Base-by-base conservation (phyloP, 768 basidiomycete species). In the Russula compacta region DNA sequence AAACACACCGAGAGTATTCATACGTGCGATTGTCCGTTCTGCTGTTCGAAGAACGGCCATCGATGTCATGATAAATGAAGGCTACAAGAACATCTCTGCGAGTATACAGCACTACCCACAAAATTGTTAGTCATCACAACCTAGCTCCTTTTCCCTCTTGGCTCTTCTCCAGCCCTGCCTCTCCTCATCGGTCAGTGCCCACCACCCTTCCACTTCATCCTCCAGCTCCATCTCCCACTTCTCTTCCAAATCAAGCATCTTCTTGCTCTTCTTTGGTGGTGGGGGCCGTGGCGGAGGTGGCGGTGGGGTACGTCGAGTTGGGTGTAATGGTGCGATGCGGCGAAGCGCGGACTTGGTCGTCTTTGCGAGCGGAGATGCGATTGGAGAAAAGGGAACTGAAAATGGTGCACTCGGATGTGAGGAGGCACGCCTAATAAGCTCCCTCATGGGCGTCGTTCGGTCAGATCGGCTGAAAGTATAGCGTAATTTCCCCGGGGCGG, bases 151-250 rank as follows among this genome's bases (percentile, higher is more conserved):
- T 48, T 85, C 82, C 68, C 81, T 75, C 72, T 89, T 89, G 11
- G 77, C 78, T 64, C 77, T 79, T 68, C 80, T 78, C 69, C 87
- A 70, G 52, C 71, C 73, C 46, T 69, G 71, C 33, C 72, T 71
- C 64, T 81, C 77, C 52, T 66, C 68, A 46, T 73, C 69, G 3
- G 67, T 50, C 55, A 74, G 58, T 32, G 66, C 66, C 50, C 63
- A 71, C 74, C 86, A 81, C 17, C 87, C 89, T 11, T 87, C 87
- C 3, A 87, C 75, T 46, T 77, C 83, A 64, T 91, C 89, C 29
- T 86, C 76, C 59, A 91, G 72, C 73, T 92, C 88, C 70, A 87
- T 82, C 69, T 90, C 88, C 80, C 89, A 89, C 67, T 79, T 80
- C 70, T 91, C 89, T 72, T 91, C 89, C 68, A 81, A 72, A 67